Percentiles rank a stretch among this genome's conserved stretches.
These are phyloP conservation scores for Picea mariana DNA, from an alignment of 83 land plant genomes.

Conservation along the genomic window DNA sequence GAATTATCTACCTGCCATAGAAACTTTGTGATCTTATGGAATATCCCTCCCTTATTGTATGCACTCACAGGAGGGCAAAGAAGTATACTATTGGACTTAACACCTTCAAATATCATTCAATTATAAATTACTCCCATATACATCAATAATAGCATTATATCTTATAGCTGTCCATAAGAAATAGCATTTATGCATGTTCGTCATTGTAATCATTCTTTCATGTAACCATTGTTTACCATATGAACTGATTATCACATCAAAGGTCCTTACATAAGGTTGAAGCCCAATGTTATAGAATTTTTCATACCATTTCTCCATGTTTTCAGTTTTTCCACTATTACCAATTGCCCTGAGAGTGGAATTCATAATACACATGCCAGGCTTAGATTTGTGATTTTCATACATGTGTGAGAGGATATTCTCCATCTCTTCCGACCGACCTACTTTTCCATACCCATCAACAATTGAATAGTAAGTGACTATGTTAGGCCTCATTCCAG, in stretches of 20 bases:
- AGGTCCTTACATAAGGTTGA: slow-evolving; percentile 81
- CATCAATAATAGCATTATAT: slow-evolving; percentile 82
- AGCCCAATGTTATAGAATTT: slow-evolving; percentile 67
- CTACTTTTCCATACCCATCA: slow-evolving; percentile 84
- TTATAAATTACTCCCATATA: slow-evolving; percentile 69
- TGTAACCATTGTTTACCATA: slow-evolving; percentile 78
- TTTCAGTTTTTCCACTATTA: slow-evolving; percentile 62
- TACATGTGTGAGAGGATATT: slow-evolving; percentile 63
- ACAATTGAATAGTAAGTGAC: slow-evolving; percentile 87
- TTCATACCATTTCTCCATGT: slow-evolving; percentile 88
- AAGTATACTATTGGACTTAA: slow-evolving; percentile 75
- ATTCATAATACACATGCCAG: slow-evolving; percentile 91
- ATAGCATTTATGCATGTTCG: slow-evolving; percentile 76
- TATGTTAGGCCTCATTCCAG: slow-evolving; percentile 60
- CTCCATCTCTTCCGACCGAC: slow-evolving; percentile 72
- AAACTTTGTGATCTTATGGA: slow-evolving; percentile 61
- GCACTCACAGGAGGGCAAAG: slow-evolving; percentile 81
- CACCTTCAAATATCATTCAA: slow-evolving; percentile 73
- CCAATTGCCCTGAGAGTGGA: slow-evolving; percentile 70
- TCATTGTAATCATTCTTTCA: slow-evolving; percentile 84
- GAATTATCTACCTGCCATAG: slow-evolving; percentile 59
- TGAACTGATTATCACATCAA: slow-evolving; percentile 75
- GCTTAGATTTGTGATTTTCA: slow-evolving; percentile 42
- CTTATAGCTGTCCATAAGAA: slow-evolving; percentile 79
- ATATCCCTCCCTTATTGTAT: slow-evolving; percentile 70